Evolutionary conservation across 2,329 filamentous ascomycete species (phyloP).

Genomic region (Phaeosphaeriaceae sp.): DNA sequence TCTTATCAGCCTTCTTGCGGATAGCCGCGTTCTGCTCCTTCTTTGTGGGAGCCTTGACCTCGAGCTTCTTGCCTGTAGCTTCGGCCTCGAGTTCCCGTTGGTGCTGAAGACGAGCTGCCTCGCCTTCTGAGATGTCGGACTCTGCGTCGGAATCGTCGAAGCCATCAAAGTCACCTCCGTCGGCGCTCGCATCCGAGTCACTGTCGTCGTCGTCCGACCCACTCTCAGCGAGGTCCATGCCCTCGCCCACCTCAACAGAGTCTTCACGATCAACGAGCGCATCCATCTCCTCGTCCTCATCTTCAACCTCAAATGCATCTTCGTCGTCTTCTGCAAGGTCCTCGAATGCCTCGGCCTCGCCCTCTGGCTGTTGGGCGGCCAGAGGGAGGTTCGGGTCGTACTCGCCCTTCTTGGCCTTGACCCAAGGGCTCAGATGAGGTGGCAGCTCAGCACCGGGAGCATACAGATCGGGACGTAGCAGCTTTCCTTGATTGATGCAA

Average conservation of each 20-base stretch:
- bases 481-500: constrained; percentile 87
- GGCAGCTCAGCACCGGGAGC: constrained; percentile 88
- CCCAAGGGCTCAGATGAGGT: constrained; percentile 95
- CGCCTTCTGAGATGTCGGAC: constrained; percentile 60
- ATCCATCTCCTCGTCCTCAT: constrained; percentile 34
- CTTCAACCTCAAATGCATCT: constrained; percentile 46
- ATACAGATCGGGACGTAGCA: constrained; percentile 87
- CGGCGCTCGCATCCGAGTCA: constrained; percentile 43
- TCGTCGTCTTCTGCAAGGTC: constrained; percentile 57
- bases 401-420: constrained; percentile 82
- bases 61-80: constrained; percentile 70
- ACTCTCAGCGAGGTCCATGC: constrained; percentile 56
- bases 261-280: constrained; percentile 48
- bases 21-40: constrained; percentile 70
- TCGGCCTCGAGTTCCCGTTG: constrained; percentile 94
- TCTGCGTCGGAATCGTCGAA: constrained; percentile 53
- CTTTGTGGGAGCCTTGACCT: constrained; percentile 45
- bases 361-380: constrained; percentile 86
- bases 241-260: constrained; percentile 56
- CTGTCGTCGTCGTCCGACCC: constrained; percentile 55
- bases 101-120: constrained; percentile 70
- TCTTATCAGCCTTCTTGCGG: constrained; percentile 71
- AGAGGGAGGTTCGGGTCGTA: constrained; percentile 91
- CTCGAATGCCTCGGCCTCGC: constrained; percentile 76
- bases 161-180: constrained; percentile 39